phyloP scores from a whole-genome alignment of 1,284 basidiomycete genomes.

The Ceratorhiza oryzae-sativae region DNA sequence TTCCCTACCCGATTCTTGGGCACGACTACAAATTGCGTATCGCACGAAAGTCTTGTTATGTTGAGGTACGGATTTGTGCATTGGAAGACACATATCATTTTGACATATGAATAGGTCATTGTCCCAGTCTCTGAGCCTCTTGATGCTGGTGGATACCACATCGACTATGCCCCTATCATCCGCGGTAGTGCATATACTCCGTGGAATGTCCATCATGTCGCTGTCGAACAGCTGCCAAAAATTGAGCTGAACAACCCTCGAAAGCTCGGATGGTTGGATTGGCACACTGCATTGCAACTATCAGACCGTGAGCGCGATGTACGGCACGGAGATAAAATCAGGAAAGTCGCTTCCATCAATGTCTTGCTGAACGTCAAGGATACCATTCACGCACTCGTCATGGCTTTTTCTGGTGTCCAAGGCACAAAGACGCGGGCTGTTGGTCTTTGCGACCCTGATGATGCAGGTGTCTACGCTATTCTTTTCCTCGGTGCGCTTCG shows the following conservation, averaged over 20 bases:
- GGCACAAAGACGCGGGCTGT: background rate
- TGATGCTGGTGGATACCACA: background rate
- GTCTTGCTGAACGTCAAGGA: background rate
- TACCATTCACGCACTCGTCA: background rate
- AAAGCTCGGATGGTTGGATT: conserved; percentile 7
- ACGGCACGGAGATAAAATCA: background rate
- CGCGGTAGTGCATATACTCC: background rate
- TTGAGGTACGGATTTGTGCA: conserved; percentile 1
- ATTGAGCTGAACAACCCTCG: background rate
- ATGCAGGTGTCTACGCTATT: background rate
- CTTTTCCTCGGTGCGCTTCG: conserved; percentile 10
- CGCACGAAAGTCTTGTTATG: conserved; percentile 17
- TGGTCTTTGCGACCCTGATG: background rate
- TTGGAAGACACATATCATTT: background rate
- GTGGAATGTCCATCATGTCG: conserved; percentile 20
- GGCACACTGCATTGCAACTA: background rate
- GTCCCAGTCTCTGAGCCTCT: background rate
- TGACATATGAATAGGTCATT: background rate
- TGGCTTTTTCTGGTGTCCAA: conserved; percentile 1
- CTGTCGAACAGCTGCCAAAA: background rate
- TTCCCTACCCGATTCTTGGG: conserved; percentile 15
- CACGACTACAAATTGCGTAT: background rate
- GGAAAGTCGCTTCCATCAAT: background rate
- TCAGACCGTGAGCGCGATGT: conserved; percentile 4
- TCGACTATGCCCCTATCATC: background rate